Evolutionary conservation across 371 early-diverging fungal species (phyloP).

Genomic region (Mucor piriformis): DNA sequence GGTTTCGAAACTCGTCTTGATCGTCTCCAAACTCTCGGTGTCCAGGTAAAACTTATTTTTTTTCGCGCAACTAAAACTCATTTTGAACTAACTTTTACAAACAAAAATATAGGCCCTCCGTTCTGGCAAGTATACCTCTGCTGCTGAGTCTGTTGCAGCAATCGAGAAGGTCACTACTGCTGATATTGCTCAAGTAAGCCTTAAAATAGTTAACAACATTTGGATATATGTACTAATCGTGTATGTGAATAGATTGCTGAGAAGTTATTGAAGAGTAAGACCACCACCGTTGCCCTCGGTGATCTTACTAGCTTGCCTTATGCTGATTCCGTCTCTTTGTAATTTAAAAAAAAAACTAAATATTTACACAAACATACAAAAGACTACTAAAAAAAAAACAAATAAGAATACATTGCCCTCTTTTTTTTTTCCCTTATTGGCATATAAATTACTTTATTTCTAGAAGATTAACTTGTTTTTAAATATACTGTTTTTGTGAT

Average conservation of each 20-base stretch:
- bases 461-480: too few species aligned
- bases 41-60: slow-evolving; percentile 35
- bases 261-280: slow-evolving; percentile 71
- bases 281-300: slow-evolving; percentile 82
- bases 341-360: slow-evolving; percentile 25
- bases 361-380: slow-evolving; percentile 10
- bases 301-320: slow-evolving; percentile 80
- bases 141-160: slow-evolving; percentile 55
- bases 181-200: slow-evolving; percentile 64
- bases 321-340: slow-evolving; percentile 77
- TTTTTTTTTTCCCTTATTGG: too few species aligned
- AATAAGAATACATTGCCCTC: background rate
- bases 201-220: too few species aligned
- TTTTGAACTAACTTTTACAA: too few species aligned
- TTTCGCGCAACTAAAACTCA: too few species aligned
- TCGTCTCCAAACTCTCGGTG: slow-evolving; percentile 51
- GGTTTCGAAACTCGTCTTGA: slow-evolving; percentile 65
- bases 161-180: slow-evolving; percentile 67
- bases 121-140: slow-evolving; percentile 50
- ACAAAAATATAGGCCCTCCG: slow-evolving; percentile 42
- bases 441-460: too few species aligned
- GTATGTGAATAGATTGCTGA: slow-evolving; percentile 58
- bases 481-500: too few species aligned
- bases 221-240: too few species aligned
- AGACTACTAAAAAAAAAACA: background rate